A percentile compares a stretch with the other conserved stretches of the same genome.
Evolutionary conservation across 495 filamentous ascomycete species (phyloP).

Genomic region (Podospora pseudopauciseta): DNA sequence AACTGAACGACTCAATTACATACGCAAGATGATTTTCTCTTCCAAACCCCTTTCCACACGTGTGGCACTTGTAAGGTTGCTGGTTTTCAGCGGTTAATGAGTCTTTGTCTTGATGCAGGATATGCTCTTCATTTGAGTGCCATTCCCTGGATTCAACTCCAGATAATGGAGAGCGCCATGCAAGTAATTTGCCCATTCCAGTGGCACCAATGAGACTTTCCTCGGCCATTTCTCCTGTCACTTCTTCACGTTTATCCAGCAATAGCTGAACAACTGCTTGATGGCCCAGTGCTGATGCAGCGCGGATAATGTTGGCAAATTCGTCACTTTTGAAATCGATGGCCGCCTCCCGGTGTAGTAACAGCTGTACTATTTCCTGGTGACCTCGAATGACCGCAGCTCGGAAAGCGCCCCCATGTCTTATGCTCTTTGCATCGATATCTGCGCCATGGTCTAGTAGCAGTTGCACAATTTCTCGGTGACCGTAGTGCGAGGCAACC

Average conservation of each 20-base stretch:
- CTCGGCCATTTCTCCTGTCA: neutral
- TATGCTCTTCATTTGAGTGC: neutral
- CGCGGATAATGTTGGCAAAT: neutral
- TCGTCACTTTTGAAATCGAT: neutral
- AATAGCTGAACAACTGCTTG: no score
- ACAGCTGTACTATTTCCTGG: neutral
- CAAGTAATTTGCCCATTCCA: no score
- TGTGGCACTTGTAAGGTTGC: neutral
- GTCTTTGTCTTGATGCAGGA: neutral
- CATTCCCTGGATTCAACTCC: no score
- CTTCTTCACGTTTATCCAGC: neutral
- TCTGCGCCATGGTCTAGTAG: neutral
- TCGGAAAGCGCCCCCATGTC: neutral
- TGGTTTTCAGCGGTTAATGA: no score
- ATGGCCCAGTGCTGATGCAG: no score
- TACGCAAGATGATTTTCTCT: neutral
- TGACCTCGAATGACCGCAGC: neutral
- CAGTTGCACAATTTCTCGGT: neutral
- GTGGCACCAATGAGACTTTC: neutral
- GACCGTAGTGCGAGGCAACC: neutral
- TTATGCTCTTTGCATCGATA: neutral
- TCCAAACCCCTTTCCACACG: neutral
- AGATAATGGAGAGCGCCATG: no score
- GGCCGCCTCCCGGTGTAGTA: neutral
- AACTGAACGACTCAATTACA: neutral